Percentiles rank a stretch among this genome's conserved stretches.
These are phyloP conservation scores for Clathrus columnatus DNA, from an alignment of 768 basidiomycete genomes.

Conservation along the genomic window DNA sequence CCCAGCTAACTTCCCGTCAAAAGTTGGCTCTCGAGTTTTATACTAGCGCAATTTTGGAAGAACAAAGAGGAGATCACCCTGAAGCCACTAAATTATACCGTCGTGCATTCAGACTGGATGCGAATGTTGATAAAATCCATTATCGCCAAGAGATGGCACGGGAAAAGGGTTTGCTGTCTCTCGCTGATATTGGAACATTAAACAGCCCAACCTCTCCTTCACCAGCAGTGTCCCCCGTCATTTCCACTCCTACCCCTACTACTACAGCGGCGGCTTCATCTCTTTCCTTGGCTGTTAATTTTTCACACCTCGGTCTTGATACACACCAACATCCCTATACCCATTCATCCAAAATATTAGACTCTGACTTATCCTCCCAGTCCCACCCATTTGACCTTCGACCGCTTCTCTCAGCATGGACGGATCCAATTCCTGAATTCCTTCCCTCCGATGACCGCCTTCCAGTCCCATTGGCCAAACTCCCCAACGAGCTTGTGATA, in stretches of 20 bases:
- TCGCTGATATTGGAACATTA: background rate
- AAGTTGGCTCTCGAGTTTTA: conserved; percentile 57
- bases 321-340: conserved; percentile 2
- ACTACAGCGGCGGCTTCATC: background rate
- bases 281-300: conserved; percentile 10
- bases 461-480: conserved; percentile 40
- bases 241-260: conserved; percentile 2
- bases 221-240: too few species aligned
- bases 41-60: conserved; percentile 56
- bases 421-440: conserved; percentile 31
- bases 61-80: conserved; percentile 67
- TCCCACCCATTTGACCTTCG: background rate
- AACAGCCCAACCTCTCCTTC: background rate
- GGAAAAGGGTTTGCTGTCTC: conserved; percentile 1
- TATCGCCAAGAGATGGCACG: conserved; percentile 40
- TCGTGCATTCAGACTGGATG: conserved; percentile 68
- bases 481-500: conserved; percentile 75
- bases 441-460: conserved; percentile 60
- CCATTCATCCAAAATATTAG: conserved; percentile 6
- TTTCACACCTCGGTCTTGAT: conserved; percentile 1
- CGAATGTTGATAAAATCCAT: conserved; percentile 68
- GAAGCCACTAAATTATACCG: conserved; percentile 71
- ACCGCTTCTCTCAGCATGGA: conserved; percentile 4
- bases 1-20: conserved; percentile 24
- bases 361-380: conserved; percentile 31